Conservation (phyloP, 768 basidiomycete species). For the Pulveroboletus sp. region DNA sequence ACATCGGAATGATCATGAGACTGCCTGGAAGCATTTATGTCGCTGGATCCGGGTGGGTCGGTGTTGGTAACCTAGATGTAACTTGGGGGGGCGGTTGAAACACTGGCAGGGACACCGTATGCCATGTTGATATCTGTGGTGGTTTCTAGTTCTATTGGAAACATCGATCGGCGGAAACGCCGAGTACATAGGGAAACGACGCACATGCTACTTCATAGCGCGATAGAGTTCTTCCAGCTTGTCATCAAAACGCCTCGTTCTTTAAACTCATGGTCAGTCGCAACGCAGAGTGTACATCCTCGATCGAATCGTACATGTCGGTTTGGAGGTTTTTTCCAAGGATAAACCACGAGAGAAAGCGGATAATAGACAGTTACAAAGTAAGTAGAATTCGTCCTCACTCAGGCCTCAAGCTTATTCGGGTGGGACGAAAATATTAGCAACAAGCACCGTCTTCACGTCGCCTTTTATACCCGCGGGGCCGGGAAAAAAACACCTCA, state of each 20-base stretch:
- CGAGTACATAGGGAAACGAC: conserved; percentile 21
- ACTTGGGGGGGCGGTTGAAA: neutral
- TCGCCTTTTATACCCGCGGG: neutral
- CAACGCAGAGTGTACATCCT: conserved; percentile 87
- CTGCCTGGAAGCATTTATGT: too few species aligned
- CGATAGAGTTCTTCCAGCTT: conserved; percentile 85
- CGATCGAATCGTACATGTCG: conserved; percentile 97
- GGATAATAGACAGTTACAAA: conserved; percentile 77
- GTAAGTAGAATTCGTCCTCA: conserved; percentile 94
- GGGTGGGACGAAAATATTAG: conserved; percentile 94
- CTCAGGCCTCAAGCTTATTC: conserved; percentile 95
- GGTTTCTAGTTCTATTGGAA: conserved; percentile 54
- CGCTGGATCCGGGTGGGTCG: too few species aligned
- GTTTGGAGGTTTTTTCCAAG: conserved; percentile 89
- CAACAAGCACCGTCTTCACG: neutral
- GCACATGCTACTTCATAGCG: conserved; percentile 71
- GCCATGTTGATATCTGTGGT: conserved; percentile 28
- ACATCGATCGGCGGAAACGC: neutral
- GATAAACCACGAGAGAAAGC: conserved; percentile 95
- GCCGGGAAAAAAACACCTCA: too few species aligned
- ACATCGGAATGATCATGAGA: too few species aligned
- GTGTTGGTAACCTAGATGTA: too few species aligned
- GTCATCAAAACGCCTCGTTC: conserved; percentile 77
- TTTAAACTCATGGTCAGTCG: conserved; percentile 74
- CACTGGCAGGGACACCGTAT: neutral